These are phyloP conservation scores for Rhizoclosmatium globosum DNA, from an alignment of 192 early-diverging fungal species.

Conservation along the genomic window DNA sequence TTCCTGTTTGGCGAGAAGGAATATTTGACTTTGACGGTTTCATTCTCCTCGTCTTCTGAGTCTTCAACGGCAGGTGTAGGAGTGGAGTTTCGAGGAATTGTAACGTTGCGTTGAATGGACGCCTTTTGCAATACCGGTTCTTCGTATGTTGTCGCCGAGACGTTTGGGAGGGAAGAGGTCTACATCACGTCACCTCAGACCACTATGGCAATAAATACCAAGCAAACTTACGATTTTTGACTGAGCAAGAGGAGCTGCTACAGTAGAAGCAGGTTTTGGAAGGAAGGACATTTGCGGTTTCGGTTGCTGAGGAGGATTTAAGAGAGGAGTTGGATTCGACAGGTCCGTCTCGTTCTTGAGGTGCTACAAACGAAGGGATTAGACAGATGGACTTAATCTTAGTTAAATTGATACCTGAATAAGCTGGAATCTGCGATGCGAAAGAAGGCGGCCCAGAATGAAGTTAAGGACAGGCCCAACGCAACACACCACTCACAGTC, in stretches of 20 bases:
- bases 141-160: neutral
- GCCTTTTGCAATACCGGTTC: neutral
- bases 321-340: slow-evolving; percentile 26
- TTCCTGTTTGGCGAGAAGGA: slow-evolving; percentile 15
- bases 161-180: neutral
- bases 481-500: slow-evolving; percentile 42
- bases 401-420: slow-evolving; percentile 47
- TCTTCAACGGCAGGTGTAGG: neutral
- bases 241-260: neutral
- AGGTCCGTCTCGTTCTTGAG: slow-evolving; percentile 41
- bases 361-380: slow-evolving; percentile 4
- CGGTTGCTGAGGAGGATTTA: slow-evolving; percentile 31
- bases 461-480: neutral
- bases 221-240: too few species aligned
- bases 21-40: slow-evolving; percentile 25
- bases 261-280: slow-evolving; percentile 16
- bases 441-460: slow-evolving; percentile 17
- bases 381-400: neutral
- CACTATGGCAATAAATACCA: too few species aligned
- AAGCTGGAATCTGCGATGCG: slow-evolving; percentile 57
- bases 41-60: slow-evolving; percentile 16
- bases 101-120: neutral
- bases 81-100: neutral
- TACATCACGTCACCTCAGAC: neutral
- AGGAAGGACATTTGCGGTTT: slow-evolving; percentile 38